These are phyloP conservation scores for Roridomyces roridus DNA, from an alignment of 768 basidiomycete species.

Conservation along the genomic window DNA sequence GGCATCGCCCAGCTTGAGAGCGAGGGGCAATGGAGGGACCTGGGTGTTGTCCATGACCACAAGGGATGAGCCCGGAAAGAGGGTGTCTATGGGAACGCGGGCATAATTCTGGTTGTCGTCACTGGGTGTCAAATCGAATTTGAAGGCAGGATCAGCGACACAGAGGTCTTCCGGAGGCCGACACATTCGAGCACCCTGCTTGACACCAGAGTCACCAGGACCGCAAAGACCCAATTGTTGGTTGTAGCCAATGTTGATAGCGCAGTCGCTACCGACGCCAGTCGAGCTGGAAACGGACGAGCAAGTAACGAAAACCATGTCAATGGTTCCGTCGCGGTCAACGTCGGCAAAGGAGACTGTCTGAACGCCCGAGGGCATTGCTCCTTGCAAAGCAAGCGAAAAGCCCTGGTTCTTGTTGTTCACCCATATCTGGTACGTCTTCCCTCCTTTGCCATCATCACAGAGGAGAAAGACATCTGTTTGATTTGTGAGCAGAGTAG, in stretches of 20 bases:
- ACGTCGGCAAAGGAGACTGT: slow-evolving; percentile 90
- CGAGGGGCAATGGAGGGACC: slow-evolving; percentile 71
- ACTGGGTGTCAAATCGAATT: slow-evolving; percentile 67
- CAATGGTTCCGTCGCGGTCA: slow-evolving; percentile 95
- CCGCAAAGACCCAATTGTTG: slow-evolving; percentile 85
- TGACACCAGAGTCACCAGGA: slow-evolving; percentile 53
- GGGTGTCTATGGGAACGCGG: slow-evolving; percentile 64
- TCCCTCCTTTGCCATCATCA: slow-evolving; percentile 60
- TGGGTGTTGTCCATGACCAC: slow-evolving; percentile 74
- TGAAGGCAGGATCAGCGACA: slow-evolving; percentile 78
- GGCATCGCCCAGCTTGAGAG: slow-evolving; percentile 85
- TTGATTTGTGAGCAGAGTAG: neutral
- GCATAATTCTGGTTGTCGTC: slow-evolving; percentile 69
- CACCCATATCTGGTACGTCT: slow-evolving; percentile 90
- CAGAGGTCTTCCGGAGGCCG: slow-evolving; percentile 85
- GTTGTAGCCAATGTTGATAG: slow-evolving; percentile 93
- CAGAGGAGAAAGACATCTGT: slow-evolving; percentile 92
- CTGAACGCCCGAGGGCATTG: slow-evolving; percentile 78
- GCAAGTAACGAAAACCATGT: slow-evolving; percentile 92
- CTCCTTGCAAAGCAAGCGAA: slow-evolving; percentile 65
- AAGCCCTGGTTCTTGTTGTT: slow-evolving; percentile 85
- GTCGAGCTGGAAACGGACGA: slow-evolving; percentile 65
- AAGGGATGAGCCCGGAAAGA: slow-evolving; percentile 65
- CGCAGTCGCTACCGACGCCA: slow-evolving; percentile 79
- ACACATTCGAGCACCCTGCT: slow-evolving; percentile 64